Base-by-base conservation (phyloP, 345 rosid genomes). In the Cardamine resedifolia region DNA sequence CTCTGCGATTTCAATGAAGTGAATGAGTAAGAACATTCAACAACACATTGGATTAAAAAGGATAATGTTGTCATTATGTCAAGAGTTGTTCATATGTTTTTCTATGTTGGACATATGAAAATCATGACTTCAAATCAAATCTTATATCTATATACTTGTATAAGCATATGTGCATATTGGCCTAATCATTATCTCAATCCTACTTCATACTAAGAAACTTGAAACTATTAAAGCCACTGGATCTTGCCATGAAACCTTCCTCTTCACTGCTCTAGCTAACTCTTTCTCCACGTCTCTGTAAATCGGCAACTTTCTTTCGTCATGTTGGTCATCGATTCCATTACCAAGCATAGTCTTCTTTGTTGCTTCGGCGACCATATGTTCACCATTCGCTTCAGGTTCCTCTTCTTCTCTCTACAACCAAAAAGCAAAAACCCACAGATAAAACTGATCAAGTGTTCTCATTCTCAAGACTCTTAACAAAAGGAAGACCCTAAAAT, bases 171-270 rank as follows among this genome's bases (percentile, higher is more conserved):
- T 63, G 60, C 79, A 76, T 20, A 69, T n/a, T 55, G 64, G 38
- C 33, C 15, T 47, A 56, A 41, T 36, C 58, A 34, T 21, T 26
- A 62, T 55, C 67, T 57, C 68, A 48, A 49, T 64, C 62, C 80
- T 70, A 70, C 10, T 28, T 11, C 36, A 64, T 15, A 70, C 9
- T 38, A 19, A 58, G 44, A 23, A 60, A 47, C 49, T 58, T 85
- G 74, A 85, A 65, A 88, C 97, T 75, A 87, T 88, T 74, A 91
- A 82, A 41, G 90, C 97, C 81, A 91, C 86, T 68, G 85, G 93
- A 75, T 95, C 97, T 79, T 91, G 96, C 99, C 99, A 95, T 60
- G 96, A 41, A 58, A 95, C 91, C 91, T 82, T 95, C 84, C 96
- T 84, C 89, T 95, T 95, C 77, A 89, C 96, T 0, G 73, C 66